Evolutionary conservation across 78 protist genomes (phyloP).

Genomic region (Monosiga brevicollis): DNA sequence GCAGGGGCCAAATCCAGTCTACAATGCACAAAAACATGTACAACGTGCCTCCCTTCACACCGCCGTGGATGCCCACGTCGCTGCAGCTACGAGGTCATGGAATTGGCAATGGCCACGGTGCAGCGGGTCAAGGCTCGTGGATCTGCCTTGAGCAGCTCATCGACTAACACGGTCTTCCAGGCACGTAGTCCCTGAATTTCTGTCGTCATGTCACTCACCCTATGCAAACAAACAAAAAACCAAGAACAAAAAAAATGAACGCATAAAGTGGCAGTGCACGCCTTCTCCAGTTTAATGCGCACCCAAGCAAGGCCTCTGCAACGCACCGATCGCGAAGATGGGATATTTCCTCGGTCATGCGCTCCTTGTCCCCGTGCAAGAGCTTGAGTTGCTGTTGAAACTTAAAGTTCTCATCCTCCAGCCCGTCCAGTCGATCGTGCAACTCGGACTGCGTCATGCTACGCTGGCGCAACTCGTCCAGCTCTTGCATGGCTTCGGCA

Average conservation of each 20-base stretch:
- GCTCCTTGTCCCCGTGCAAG: not conserved
- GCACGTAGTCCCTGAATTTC: not conserved
- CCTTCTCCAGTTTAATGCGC: not conserved
- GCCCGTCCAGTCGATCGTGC: not conserved
- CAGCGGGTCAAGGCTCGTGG: not conserved
- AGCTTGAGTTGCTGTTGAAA: not conserved
- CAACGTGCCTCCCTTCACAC: no score
- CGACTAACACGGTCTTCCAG: not conserved
- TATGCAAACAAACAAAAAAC: not conserved
- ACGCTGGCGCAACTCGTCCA: not conserved
- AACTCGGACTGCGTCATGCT: not conserved
- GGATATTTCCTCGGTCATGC: not conserved
- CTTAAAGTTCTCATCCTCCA: not conserved
- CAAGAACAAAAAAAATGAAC: not conserved
- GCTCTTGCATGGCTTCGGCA: not conserved
- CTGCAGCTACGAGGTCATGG: no score
- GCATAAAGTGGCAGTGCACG: not conserved
- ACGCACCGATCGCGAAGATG: not conserved
- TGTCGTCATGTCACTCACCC: not conserved
- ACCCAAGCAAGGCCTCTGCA: not conserved
- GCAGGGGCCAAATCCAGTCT: no score
- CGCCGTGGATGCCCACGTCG: no score
- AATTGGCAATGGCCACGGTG: not conserved
- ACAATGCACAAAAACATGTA: no score
- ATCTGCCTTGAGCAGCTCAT: not conserved